Conservation (phyloP, 1,284 basidiomycete genomes). For the Hymenochaete sp. region DNA sequence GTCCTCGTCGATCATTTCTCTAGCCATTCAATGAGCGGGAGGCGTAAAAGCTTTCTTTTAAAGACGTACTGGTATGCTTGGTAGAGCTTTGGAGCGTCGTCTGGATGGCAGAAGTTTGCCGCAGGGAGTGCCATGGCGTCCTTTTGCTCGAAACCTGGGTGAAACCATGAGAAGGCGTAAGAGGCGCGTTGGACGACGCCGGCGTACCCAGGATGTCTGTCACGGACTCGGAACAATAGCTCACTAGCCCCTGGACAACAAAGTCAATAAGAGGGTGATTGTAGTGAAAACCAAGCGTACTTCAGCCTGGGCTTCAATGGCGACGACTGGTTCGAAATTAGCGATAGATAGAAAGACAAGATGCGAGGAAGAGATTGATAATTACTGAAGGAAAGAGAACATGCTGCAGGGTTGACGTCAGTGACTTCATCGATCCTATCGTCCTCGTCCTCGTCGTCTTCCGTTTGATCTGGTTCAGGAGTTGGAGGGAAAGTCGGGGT, state of each 20-base stretch:
- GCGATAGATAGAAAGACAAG: neutral
- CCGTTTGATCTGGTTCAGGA: too few relatives aligned
- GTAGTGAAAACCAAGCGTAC: constrained; percentile 28
- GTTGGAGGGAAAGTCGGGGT: neutral
- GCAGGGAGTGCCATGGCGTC: constrained; percentile 60
- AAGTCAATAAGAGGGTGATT: neutral
- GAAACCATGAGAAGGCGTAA: constrained; percentile 4
- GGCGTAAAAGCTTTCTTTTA: constrained; percentile 3
- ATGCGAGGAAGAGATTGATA: neutral
- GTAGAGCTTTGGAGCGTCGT: constrained; percentile 55
- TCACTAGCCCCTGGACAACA: constrained; percentile 1
- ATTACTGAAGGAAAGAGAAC: constrained; percentile 17
- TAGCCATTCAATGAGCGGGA: constrained; percentile 22
- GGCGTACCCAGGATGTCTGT: constrained; percentile 56
- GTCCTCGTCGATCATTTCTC: constrained; percentile 64
- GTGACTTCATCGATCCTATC: neutral
- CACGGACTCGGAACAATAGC: constrained; percentile 50
- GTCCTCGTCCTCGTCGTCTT: neutral
- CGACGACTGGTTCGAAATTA: constrained; percentile 31
- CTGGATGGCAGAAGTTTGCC: constrained; percentile 65
- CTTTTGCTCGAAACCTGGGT: constrained; percentile 55
- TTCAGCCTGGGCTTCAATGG: constrained; percentile 66
- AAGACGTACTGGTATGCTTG: constrained; percentile 53
- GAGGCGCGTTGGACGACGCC: too few relatives aligned
- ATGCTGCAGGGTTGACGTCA: constrained; percentile 3